Evolutionary conservation across 2,329 filamentous ascomycete genomes (phyloP), one percentile per base, ranked within the genome.

Genomic region (Akanthomyces muscarius): DNA sequence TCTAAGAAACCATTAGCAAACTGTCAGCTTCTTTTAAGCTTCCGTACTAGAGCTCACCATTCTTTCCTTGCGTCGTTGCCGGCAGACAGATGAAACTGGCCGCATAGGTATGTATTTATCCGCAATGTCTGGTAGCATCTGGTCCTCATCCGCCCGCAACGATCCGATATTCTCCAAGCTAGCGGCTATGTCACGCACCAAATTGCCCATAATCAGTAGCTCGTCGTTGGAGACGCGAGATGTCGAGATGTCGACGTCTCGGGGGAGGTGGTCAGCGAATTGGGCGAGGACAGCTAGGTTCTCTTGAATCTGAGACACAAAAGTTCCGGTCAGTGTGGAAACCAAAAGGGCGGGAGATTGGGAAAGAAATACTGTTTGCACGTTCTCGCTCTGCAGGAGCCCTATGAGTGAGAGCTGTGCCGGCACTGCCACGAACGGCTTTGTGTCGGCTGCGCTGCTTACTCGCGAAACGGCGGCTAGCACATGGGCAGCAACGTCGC

Each of bases 151-250:
- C n/a, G 50, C 54, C 4, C 61, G 61, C 45, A 63, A 41, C 23
- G 61, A 63, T 21, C 28, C 61, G 30, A 63, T 63, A 23, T 56
- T 57, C 1, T 63, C 61, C 25, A 63, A 47, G 14, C 61, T 63
- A 2, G 53, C n/a, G 25, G 47, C 36, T 1, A 63, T 58, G 21
- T 58, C 61, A 8, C 54, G 53, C 21, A 57, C 45, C 14, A 56
- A 47, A 5, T 45, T 56, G n/a, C 53, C 47, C 61, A 63, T 63
- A 38, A 52, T 48, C 16, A 58, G 28, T 1, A 63, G 61, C 36
- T 63, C 53, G 28, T 57, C 44, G 28, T 38, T 38, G 21, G 41
- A 33, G 47, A 63, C 25, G 21, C 30, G 45, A 8, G 28, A 8
- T 10, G 45, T 36, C 10, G 21, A 23, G 21, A 25, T 18, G 3